A percentile compares a stretch with the other conserved stretches of the same genome.
Evolutionary conservation across 805 yeast species (phyloP).

Genomic region (Spathaspora passalidarum): DNA sequence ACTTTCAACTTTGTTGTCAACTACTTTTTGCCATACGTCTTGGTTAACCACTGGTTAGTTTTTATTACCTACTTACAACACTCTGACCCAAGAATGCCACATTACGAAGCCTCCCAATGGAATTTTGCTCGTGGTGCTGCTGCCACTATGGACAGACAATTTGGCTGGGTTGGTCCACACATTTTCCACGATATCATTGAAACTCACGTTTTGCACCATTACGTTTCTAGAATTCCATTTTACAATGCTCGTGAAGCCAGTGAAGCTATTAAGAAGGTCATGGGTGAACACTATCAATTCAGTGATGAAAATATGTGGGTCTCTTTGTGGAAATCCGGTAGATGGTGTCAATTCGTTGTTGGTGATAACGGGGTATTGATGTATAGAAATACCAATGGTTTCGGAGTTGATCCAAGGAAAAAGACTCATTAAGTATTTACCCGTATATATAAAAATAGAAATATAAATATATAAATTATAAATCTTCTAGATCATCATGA

Average conservation of each 20-base stretch:
- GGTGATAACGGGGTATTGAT: conserved; percentile 68
- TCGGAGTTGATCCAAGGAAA: conserved; percentile 21
- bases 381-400: conserved; percentile 69
- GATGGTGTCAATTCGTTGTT: conserved; percentile 71
- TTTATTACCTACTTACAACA: conserved; percentile 84
- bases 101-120: conserved; percentile 75
- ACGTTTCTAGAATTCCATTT: conserved; percentile 79
- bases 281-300: conserved; percentile 77
- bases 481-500: conserved; percentile 44
- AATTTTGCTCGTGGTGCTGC: conserved; percentile 88
- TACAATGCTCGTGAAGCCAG: conserved; percentile 82
- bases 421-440: not conserved
- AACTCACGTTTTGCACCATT: conserved; percentile 88
- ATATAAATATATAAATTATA: not conserved
- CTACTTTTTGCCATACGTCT: conserved; percentile 75
- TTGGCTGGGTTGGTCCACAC: conserved; percentile 75
- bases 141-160: conserved; percentile 81
- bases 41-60: conserved; percentile 88
- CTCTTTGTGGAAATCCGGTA: conserved; percentile 59
- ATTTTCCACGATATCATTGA: conserved; percentile 87
- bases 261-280: conserved; percentile 73
- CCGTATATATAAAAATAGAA: not conserved
- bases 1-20: conserved; percentile 58
- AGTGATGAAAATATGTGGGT: conserved; percentile 72
- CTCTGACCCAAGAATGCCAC: conserved; percentile 76